A percentile compares a stretch with the other conserved stretches of the same genome.
Evolutionary conservation across 2,329 filamentous ascomycete genomes (phyloP).

Genomic region (Pezicula radicicola): DNA sequence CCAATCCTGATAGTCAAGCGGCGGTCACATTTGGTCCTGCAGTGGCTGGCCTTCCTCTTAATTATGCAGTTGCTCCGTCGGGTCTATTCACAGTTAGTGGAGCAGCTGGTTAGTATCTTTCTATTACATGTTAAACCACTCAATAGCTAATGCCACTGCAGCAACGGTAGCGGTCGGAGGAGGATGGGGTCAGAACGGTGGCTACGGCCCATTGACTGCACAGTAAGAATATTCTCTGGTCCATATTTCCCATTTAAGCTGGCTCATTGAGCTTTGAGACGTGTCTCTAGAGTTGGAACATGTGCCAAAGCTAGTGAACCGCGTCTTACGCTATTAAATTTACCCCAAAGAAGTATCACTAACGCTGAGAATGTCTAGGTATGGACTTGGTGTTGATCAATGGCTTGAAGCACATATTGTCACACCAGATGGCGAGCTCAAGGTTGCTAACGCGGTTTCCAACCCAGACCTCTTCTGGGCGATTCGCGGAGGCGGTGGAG

Average conservation of each 20-base stretch:
- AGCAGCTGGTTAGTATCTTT: background rate
- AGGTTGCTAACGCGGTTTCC: slow-evolving; percentile 36
- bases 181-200: slow-evolving; percentile 45
- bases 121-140: background rate
- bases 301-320: too few species aligned
- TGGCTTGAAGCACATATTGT: slow-evolving; percentile 38
- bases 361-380: slow-evolving; percentile 2
- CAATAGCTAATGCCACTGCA: background rate
- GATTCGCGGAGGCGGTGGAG: slow-evolving; percentile 29
- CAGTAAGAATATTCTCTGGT: slow-evolving; percentile 9
- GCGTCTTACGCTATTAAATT: too few species aligned
- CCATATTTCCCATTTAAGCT: too few species aligned
- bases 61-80: background rate
- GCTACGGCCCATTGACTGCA: slow-evolving; percentile 52
- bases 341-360: too few species aligned
- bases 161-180: slow-evolving; percentile 22
- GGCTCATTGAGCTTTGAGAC: too few species aligned
- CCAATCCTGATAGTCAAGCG: background rate
- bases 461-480: slow-evolving; percentile 46
- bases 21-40: slow-evolving; percentile 1
- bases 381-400: slow-evolving; percentile 45
- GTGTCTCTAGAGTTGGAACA: too few species aligned
- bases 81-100: background rate
- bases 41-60: background rate
- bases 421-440: slow-evolving; percentile 44